phyloP scores from a whole-genome alignment of 1,284 basidiomycete species.

The Pseudozyma hubeiensis region DNA sequence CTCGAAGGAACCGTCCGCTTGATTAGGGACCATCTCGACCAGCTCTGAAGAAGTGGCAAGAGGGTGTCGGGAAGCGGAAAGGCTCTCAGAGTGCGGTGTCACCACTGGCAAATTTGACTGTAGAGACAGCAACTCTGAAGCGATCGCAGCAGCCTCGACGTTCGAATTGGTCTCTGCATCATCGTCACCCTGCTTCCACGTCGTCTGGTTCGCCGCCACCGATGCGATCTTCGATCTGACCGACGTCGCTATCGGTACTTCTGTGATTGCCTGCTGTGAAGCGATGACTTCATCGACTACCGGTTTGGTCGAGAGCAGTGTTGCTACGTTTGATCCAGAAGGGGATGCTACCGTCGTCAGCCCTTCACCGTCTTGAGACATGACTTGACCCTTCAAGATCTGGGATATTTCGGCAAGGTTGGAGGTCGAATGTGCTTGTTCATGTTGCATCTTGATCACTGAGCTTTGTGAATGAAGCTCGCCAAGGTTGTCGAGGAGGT shows the following conservation, averaged over 20 bases:
- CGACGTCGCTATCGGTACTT: too few species aligned
- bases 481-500: neutral
- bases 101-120: neutral
- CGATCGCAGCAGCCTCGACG: neutral
- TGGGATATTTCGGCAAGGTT: too few species aligned
- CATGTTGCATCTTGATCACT: neutral
- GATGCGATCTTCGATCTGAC: too few species aligned
- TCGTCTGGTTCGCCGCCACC: too few species aligned
- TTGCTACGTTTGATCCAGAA: neutral
- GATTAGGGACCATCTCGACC: neutral
- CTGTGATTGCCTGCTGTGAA: too few species aligned
- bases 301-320: too few species aligned
- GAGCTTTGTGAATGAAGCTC: neutral
- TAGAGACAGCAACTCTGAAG: neutral
- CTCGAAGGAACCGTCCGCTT: conserved; percentile 5
- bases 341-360: neutral
- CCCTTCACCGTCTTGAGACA: neutral
- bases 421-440: neutral
- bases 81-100: neutral
- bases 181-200: neutral
- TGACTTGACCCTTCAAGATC: neutral
- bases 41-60: neutral
- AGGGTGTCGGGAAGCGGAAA: neutral
- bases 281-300: too few species aligned
- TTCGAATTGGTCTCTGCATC: neutral